A percentile compares a stretch with the other conserved stretches of the same genome.
Evolutionary conservation across 495 filamentous ascomycete species (phyloP).

Genomic region (Talaromyces ruber): DNA sequence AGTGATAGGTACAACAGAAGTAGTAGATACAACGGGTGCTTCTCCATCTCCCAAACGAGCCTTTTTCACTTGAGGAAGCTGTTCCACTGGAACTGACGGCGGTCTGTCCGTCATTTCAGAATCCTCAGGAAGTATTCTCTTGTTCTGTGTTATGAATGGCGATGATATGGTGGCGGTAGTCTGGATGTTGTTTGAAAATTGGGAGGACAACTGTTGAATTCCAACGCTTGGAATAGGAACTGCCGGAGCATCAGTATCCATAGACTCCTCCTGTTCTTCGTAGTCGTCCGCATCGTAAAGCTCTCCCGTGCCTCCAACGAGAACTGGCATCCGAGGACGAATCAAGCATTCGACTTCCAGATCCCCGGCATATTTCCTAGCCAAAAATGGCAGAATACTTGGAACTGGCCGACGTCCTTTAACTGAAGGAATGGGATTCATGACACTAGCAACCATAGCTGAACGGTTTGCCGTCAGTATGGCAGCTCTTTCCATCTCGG

Average conservation of each 20-base stretch:
- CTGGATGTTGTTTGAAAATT: not conserved
- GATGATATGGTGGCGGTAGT: not conserved
- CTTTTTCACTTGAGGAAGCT: not conserved
- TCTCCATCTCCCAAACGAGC: not conserved
- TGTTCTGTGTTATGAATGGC: conserved; percentile 13
- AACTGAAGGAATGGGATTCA: conserved; percentile 59
- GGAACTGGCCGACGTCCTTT: conserved; percentile 47
- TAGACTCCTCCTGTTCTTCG: conserved; percentile 37
- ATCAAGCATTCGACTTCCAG: conserved; percentile 65
- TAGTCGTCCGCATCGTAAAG: conserved; percentile 25
- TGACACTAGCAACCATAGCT: conserved; percentile 68
- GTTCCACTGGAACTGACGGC: not conserved
- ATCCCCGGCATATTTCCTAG: conserved; percentile 47
- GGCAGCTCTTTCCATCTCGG: conserved; percentile 68
- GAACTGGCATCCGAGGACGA: conserved; percentile 53
- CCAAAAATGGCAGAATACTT: conserved; percentile 72
- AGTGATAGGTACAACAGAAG: not conserved
- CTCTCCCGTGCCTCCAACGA: conserved; percentile 28
- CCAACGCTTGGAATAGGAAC: conserved; percentile 6
- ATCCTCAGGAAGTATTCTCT: conserved; percentile 28
- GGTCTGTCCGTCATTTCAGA: not conserved
- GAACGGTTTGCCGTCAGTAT: conserved; percentile 56
- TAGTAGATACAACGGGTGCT: not conserved
- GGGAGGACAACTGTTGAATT: not conserved
- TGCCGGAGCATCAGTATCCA: conserved; percentile 10